Percentiles rank a stretch among this genome's conserved stretches.
Conservation (phyloP, 805 yeast genomes). For the Brettanomyces nanus region DNA sequence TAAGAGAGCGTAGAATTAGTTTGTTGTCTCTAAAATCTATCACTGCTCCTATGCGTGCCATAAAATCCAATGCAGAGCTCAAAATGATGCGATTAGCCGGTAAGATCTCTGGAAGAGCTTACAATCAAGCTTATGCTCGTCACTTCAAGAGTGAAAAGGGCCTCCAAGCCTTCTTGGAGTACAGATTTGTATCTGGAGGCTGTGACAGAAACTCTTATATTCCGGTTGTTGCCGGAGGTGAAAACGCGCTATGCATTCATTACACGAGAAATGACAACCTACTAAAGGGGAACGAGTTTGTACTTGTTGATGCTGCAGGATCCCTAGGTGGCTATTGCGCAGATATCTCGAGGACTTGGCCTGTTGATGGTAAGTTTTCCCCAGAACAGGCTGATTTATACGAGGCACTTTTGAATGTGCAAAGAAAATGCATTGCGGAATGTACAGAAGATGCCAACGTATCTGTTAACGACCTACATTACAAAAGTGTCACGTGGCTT, state of each 20-base stretch:
- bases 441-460: constrained; percentile 47
- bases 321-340: constrained; percentile 89
- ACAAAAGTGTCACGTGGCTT: constrained; percentile 51
- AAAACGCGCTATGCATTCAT: constrained; percentile 84
- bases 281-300: constrained; percentile 63
- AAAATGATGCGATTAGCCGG: constrained; percentile 77
- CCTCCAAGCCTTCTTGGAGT: constrained; percentile 72
- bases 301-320: constrained; percentile 93
- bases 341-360: constrained; percentile 97
- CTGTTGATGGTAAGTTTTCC: constrained; percentile 66
- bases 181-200: constrained; percentile 76
- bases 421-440: constrained; percentile 64
- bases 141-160: constrained; percentile 67
- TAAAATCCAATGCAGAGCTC: constrained; percentile 74
- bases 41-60: constrained; percentile 45
- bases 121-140: constrained; percentile 69
- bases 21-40: constrained; percentile 35
- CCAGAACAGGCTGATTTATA: constrained; percentile 79
- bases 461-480: constrained; percentile 71
- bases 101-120: constrained; percentile 73
- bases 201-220: constrained; percentile 86
- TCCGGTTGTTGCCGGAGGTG: constrained; percentile 95
- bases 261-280: constrained; percentile 88
- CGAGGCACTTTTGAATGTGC: constrained; percentile 79
- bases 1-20: constrained; percentile 9